Conservation (phyloP, 2,329 filamentous ascomycete genomes). For the Pezicula carpinea region DNA sequence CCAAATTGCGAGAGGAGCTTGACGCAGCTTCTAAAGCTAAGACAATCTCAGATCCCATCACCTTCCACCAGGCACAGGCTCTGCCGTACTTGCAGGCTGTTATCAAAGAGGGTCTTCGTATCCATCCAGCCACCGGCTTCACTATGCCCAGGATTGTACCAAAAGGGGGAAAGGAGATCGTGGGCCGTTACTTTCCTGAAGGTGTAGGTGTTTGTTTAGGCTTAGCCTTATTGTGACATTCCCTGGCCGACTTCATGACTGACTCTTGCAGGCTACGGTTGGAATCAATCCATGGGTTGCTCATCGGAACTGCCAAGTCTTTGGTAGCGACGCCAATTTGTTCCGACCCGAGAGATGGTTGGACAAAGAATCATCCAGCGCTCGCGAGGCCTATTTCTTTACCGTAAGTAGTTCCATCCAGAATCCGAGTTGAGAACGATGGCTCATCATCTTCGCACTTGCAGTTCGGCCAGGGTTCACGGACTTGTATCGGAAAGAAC, state of each 20-base stretch:
- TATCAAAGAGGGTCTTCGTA: slow-evolving; percentile 5
- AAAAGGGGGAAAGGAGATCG: background rate
- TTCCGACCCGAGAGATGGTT: slow-evolving; percentile 47
- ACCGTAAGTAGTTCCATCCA: background rate
- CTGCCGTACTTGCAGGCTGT: slow-evolving; percentile 8
- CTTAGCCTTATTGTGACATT: background rate
- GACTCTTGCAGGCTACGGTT: slow-evolving; percentile 24
- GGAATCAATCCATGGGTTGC: slow-evolving; percentile 21
- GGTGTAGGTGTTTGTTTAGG: background rate
- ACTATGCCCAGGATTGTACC: slow-evolving; percentile 4
- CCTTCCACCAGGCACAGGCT: slow-evolving; percentile 2
- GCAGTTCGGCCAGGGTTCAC: slow-evolving; percentile 31
- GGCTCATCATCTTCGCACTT: slow-evolving; percentile 10
- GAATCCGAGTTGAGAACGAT: background rate
- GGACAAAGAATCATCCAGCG: background rate
- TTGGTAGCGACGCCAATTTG: slow-evolving; percentile 39
- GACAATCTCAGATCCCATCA: slow-evolving; percentile 1
- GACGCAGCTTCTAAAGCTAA: background rate
- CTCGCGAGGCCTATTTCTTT: background rate
- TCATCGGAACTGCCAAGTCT: slow-evolving; percentile 39
- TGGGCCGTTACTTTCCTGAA: background rate
- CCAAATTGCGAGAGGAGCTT: slow-evolving; percentile 4
- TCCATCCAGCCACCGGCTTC: slow-evolving; percentile 1
- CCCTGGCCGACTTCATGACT: background rate
- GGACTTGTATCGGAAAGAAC: slow-evolving; percentile 35